Conservation (phyloP, 768 basidiomycete genomes). For the Lactifluus volemus region DNA sequence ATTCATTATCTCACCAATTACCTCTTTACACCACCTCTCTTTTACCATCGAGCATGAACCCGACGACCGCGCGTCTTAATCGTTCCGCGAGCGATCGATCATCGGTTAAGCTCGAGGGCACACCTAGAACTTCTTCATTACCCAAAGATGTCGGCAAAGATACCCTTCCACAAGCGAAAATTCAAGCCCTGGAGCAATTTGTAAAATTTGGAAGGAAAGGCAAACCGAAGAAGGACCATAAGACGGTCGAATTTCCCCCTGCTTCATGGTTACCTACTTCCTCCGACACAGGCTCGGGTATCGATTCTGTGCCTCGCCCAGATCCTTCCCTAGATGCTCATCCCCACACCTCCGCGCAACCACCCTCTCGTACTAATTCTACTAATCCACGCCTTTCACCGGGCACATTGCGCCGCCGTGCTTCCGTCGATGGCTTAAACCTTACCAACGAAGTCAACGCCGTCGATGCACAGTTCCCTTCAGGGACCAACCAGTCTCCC, state of each 20-base stretch:
- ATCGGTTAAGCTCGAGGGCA: neutral
- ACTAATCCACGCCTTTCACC: neutral
- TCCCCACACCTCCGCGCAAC: neutral
- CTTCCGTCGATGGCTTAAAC: neutral
- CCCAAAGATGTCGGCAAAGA: neutral
- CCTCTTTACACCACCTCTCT: neutral
- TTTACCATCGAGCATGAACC: neutral
- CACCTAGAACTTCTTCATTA: neutral
- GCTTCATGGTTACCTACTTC: slow-evolving; percentile 7
- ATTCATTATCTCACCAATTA: no score
- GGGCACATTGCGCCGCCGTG: neutral
- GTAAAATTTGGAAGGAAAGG: slow-evolving; percentile 18
- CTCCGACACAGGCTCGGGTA: neutral
- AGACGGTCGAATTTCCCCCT: slow-evolving; percentile 17
- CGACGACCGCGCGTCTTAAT: slow-evolving; percentile 1
- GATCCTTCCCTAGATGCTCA: neutral
- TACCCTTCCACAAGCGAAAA: slow-evolving; percentile 10
- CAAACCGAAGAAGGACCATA: neutral
- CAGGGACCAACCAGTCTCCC: neutral
- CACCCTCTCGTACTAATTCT: neutral
- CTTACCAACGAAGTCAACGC: neutral
- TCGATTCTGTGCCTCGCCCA: neutral
- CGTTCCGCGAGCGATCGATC: slow-evolving; percentile 6
- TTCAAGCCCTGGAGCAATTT: slow-evolving; percentile 16
- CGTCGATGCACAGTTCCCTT: neutral